phyloP scores from a whole-genome alignment of 2,329 filamentous ascomycete genomes.

The Trichophyton verrucosum region DNA sequence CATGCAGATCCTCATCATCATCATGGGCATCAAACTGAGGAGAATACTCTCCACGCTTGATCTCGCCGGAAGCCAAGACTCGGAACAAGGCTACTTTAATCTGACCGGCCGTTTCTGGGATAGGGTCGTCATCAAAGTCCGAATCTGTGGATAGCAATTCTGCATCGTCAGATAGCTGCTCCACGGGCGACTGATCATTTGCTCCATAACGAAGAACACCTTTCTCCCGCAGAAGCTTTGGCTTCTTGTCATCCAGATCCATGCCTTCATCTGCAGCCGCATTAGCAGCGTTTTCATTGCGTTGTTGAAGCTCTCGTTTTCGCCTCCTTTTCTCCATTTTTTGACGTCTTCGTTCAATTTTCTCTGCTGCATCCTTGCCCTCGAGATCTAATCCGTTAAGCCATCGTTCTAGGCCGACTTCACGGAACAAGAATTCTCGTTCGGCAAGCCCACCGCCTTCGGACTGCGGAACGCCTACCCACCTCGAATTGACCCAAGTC shows the following conservation, averaged over 20 bases:
- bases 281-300: constrained; percentile 35
- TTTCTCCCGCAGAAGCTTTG: constrained; percentile 27
- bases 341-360: constrained; percentile 51
- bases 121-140: constrained; percentile 58
- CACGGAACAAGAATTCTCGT: constrained; percentile 90
- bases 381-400: constrained; percentile 92
- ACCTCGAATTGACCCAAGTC: constrained; percentile 97
- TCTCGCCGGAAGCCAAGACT: constrained; percentile 87
- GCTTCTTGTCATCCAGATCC: constrained; percentile 26
- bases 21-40: constrained; percentile 96
- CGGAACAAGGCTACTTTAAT: constrained; percentile 97
- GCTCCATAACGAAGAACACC: constrained; percentile 68
- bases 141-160: constrained; percentile 53
- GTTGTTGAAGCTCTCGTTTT: constrained; percentile 55
- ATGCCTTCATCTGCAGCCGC: constrained; percentile 30
- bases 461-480: constrained; percentile 84
- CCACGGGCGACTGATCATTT: constrained; percentile 61
- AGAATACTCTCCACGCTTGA: constrained; percentile 95
- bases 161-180: constrained; percentile 60
- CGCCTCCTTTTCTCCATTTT: constrained; percentile 73
- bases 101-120: constrained; percentile 85
- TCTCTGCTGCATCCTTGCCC: constrained; percentile 78
- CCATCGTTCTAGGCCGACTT: constrained; percentile 92
- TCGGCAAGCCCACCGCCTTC: constrained; percentile 92
- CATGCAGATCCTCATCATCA: constrained; percentile 62